These are phyloP conservation scores for Umbelopsis isabellina DNA, from an alignment of 192 early-diverging fungal genomes.

Conservation along the genomic window DNA sequence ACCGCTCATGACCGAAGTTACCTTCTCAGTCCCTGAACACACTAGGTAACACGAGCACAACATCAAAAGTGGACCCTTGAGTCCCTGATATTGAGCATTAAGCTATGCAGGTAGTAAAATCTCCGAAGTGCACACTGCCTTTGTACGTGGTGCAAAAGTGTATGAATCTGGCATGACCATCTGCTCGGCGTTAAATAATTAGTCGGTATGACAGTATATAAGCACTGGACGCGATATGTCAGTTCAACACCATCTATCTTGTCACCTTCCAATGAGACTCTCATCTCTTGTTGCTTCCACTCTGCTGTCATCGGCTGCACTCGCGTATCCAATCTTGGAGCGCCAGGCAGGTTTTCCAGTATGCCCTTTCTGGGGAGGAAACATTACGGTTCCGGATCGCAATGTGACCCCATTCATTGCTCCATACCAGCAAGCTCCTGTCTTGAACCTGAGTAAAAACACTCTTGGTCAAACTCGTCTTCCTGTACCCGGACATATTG, in stretches of 20 bases:
- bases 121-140: slow-evolving; percentile 3
- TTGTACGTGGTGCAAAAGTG: neutral
- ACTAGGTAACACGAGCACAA: neutral
- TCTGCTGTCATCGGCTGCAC: neutral
- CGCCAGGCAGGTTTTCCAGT: slow-evolving; percentile 4
- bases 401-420: neutral
- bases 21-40: neutral
- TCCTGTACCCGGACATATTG: slow-evolving; percentile 1
- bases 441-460: neutral
- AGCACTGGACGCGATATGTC: neutral
- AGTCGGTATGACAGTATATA: neutral
- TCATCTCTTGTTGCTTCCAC: neutral
- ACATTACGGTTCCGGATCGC: slow-evolving; percentile 12
- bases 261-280: neutral
- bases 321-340: neutral
- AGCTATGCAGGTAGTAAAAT: slow-evolving; percentile 12
- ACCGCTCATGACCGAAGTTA: slow-evolving; percentile 1
- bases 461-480: neutral
- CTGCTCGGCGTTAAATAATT: neutral
- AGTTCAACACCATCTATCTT: neutral
- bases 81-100: neutral
- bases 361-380: slow-evolving; percentile 13
- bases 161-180: neutral
- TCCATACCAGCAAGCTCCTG: neutral
- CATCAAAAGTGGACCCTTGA: slow-evolving; percentile 1